These are phyloP conservation scores for Eutrema salsugineum DNA, from an alignment of 441 rosid species.

Conservation along the genomic window DNA sequence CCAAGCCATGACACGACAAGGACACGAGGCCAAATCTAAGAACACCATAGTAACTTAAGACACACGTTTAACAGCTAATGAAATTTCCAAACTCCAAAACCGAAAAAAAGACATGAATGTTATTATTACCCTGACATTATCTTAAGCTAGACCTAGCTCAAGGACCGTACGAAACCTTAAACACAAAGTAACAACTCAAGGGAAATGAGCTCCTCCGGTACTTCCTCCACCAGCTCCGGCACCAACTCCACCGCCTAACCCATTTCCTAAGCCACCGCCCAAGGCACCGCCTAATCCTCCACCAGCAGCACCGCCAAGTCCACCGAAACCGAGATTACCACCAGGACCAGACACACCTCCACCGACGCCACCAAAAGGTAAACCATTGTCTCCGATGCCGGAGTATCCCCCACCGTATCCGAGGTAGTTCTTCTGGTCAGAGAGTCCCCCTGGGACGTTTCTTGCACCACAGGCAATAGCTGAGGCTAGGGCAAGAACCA, in stretches of 20 bases:
- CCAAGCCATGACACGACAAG: conserved; percentile 22
- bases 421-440: conserved; percentile 58
- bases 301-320: conserved; percentile 31
- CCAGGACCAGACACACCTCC: conserved; percentile 42
- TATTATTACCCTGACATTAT: conserved; percentile 1
- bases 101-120: conserved; percentile 2
- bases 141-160: conserved; percentile 21
- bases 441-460: conserved; percentile 38
- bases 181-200: conserved; percentile 22
- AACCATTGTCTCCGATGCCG: conserved; percentile 41
- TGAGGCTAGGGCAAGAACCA: conserved; percentile 32
- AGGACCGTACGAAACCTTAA: conserved; percentile 8
- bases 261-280: conserved; percentile 11
- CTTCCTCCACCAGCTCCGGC: conserved; percentile 29
- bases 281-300: conserved; percentile 19
- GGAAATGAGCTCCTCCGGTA: conserved; percentile 28
- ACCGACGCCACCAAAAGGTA: conserved; percentile 48
- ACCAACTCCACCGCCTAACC: conserved; percentile 32
- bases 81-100: conserved; percentile 1
- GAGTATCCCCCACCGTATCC: conserved; percentile 56
- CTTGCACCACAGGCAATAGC: conserved; percentile 32
- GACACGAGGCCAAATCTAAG: neutral
- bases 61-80: conserved; percentile 6
- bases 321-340: conserved; percentile 36
- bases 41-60: conserved; percentile 6